A percentile compares a stretch with the other conserved stretches of the same genome.
phyloP scores from a whole-genome alignment of 1,139 yeast genomes.

The Diutina pseudorugosa region DNA sequence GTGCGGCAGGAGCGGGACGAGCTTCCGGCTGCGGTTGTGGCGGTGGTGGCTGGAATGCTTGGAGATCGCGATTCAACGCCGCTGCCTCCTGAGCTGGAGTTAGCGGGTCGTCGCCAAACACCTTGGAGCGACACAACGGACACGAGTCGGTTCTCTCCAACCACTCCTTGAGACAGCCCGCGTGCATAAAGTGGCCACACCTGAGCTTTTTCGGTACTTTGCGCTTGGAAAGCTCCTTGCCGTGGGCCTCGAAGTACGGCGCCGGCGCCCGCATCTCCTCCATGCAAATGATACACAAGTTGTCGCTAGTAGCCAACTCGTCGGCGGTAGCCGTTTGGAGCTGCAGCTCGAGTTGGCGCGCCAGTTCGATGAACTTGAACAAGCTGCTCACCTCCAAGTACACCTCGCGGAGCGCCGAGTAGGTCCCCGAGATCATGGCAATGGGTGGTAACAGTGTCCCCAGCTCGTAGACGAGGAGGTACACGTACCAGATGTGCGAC shows the following conservation, averaged over 20 bases:
- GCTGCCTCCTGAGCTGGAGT: not conserved
- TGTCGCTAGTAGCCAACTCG: conserved; percentile 50
- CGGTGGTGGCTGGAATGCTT: conserved; percentile 3
- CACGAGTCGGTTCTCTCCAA: conserved; percentile 82
- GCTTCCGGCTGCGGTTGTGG: conserved; percentile 6
- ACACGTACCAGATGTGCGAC: conserved; percentile 22
- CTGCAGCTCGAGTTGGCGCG: conserved; percentile 53
- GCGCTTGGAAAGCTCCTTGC: conserved; percentile 23
- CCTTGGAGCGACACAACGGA: conserved; percentile 83
- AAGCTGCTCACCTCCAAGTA: conserved; percentile 41
- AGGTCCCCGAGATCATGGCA: conserved; percentile 56
- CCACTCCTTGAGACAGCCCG: conserved; percentile 91
- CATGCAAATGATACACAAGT: conserved; percentile 71
- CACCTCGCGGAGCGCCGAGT: conserved; percentile 38
- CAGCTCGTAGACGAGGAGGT: conserved; percentile 33
- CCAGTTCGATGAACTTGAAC: conserved; percentile 43
- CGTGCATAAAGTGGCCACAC: conserved; percentile 83
- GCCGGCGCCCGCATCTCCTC: conserved; percentile 56
- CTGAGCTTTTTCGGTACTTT: conserved; percentile 59
- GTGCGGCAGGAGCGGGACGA: conserved; percentile 1
- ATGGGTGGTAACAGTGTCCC: conserved; percentile 47
- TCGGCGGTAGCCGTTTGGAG: conserved; percentile 47
- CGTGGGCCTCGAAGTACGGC: conserved; percentile 14
- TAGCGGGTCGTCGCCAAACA: conserved; percentile 17
- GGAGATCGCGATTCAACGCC: not conserved